Evolutionary conservation across 2,329 filamentous ascomycete species (phyloP), one percentile per base, ranked within the genome.

Genomic region (Albifimbria verrucaria): DNA sequence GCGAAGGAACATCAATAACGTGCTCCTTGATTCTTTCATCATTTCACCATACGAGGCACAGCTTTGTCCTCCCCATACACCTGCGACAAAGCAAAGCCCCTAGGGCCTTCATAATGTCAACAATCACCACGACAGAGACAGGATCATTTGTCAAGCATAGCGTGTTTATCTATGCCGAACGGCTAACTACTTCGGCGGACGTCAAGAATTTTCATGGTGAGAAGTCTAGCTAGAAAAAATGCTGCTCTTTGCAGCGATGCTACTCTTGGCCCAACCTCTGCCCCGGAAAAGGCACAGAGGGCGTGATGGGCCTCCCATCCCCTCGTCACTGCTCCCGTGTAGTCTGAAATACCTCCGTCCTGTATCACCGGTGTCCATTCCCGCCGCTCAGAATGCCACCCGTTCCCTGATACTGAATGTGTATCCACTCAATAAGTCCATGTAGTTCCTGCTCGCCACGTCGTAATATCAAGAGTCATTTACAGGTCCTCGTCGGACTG

Each of bases 401-500:
- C 54, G 55, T 54, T 53, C 56, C 56, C 59, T 60, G 52, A 59
- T 57, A 61, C 50, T 4, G 18, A 39, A 17, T n/a, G 18, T 39
- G 32, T 39, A 17, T n/a, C 32, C 32, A n/a, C 32, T 39, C 32
- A 39, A 39, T 39, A 39, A 17, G 18, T 39, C 32, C 32, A 39
- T 39, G 32, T n/a, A 39, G 32, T 12, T 39, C 18, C 4, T 39
- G 15, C 18, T n/a, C 32, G 15, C 12, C 32, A 17, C 32, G 32
- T 58, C 60, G 55, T 60, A 54, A 61, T 57, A 54, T 58, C 57
- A 54, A 55, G 59, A 65, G 55, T 65, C 66, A 62, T 76, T 78
- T 80, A 83, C 73, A 83, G 72, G 69, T 83, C 80, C 56, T 86
- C 83, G 62, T 90, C 86, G 65, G 96, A 93, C 62, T 95, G 90